A percentile compares a stretch with the other conserved stretches of the same genome.
phyloP scores from a whole-genome alignment of 2,329 filamentous ascomycete genomes.

The Phialocephala sp. region DNA sequence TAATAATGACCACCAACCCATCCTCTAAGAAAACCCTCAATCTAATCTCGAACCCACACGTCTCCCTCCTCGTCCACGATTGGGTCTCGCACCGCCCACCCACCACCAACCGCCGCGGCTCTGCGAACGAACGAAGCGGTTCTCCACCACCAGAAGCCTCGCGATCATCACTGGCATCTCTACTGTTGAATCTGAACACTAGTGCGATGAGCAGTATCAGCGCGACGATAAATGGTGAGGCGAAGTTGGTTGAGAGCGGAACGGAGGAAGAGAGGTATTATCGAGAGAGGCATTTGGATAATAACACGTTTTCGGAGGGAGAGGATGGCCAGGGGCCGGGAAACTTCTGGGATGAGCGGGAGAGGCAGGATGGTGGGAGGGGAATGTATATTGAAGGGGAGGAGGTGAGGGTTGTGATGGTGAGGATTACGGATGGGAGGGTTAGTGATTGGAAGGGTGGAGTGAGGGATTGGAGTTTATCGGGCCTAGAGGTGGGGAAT shows the following conservation, averaged over 20 bases:
- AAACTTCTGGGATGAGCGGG: slow-evolving; percentile 39
- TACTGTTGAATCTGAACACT: slow-evolving; percentile 91
- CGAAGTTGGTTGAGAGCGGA: slow-evolving; percentile 72
- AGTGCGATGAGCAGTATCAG: slow-evolving; percentile 86
- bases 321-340: slow-evolving; percentile 46
- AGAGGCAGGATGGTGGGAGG: slow-evolving; percentile 54
- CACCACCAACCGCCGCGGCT: slow-evolving; percentile 61
- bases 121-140: slow-evolving; percentile 65
- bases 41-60: slow-evolving; percentile 80
- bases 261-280: slow-evolving; percentile 87
- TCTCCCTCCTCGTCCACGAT: slow-evolving; percentile 95
- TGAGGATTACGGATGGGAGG: slow-evolving; percentile 81
- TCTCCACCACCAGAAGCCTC: slow-evolving; percentile 64
- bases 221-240: slow-evolving; percentile 91
- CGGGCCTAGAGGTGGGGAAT: slow-evolving; percentile 12
- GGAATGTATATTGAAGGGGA: slow-evolving; percentile 78
- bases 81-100: slow-evolving; percentile 95
- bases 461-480: slow-evolving; percentile 74
- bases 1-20: slow-evolving; percentile 91
- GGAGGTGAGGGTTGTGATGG: slow-evolving; percentile 86
- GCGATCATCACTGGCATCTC: slow-evolving; percentile 77
- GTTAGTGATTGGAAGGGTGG: slow-evolving; percentile 97
- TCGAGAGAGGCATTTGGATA: slow-evolving; percentile 81
- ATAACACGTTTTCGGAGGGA: slow-evolving; percentile 81
- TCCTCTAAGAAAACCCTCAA: slow-evolving; percentile 82